Evolutionary conservation across 108 stramenopile genomes (phyloP).

Genomic region (Stephanodiscus triporus): DNA sequence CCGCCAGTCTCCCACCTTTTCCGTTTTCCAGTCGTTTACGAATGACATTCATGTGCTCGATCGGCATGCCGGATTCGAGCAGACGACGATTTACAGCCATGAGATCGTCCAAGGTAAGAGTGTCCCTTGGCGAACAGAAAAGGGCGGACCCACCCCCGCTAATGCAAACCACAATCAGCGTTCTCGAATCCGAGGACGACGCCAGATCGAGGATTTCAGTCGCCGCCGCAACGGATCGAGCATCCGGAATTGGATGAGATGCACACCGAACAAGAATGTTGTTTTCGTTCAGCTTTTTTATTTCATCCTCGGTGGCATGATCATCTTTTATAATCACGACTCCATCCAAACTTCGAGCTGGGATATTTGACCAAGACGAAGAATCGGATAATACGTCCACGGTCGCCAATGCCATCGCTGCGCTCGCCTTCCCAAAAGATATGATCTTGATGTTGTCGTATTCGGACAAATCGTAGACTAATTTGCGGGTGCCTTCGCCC

Average conservation of each 20-base stretch:
- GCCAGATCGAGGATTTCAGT: conserved; percentile 61
- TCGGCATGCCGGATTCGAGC: conserved; percentile 77
- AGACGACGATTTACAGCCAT: conserved; percentile 60
- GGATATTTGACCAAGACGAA: conserved; percentile 5
- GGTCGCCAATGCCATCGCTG: conserved; percentile 76
- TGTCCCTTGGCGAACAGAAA: conserved; percentile 69
- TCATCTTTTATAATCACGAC: conserved; percentile 85
- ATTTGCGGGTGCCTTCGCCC: not conserved
- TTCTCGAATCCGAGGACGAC: conserved; percentile 35
- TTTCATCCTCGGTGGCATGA: conserved; percentile 72
- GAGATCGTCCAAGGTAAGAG: conserved; percentile 67
- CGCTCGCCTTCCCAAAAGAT: conserved; percentile 85
- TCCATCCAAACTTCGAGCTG: conserved; percentile 43
- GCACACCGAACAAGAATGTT: conserved; percentile 60
- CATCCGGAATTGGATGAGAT: conserved; percentile 86
- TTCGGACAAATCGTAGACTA: conserved; percentile 47
- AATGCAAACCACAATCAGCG: conserved; percentile 73
- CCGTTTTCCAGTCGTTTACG: conserved; percentile 79
- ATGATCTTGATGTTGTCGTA: conserved; percentile 70
- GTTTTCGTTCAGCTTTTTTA: conserved; percentile 42
- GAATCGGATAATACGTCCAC: conserved; percentile 46
- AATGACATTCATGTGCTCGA: conserved; percentile 86
- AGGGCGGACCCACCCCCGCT: conserved; percentile 87
- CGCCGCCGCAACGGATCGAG: conserved; percentile 64
- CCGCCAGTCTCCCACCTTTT: conserved; percentile 79